Conservation (phyloP, 2,329 filamentous ascomycete genomes). For the Cladophialophora psammophila region DNA sequence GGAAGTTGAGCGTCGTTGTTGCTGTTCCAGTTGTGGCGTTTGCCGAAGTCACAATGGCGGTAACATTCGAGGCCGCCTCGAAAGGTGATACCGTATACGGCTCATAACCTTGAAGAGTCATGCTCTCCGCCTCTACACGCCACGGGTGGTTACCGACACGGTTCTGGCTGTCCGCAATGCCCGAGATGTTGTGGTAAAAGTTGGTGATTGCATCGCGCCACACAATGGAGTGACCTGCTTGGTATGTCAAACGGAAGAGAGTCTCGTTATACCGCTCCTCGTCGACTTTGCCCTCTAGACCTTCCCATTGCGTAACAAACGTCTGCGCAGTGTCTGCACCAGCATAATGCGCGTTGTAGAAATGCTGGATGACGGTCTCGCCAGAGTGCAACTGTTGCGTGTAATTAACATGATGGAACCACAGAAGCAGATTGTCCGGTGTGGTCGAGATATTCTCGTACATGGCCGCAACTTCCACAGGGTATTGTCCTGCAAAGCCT, state of each 20-base stretch:
- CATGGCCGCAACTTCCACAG: constrained; percentile 62
- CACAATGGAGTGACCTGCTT: constrained; percentile 73
- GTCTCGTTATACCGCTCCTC: constrained; percentile 65
- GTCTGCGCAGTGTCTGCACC: constrained; percentile 67
- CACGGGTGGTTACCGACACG: constrained; percentile 69
- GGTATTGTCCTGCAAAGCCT: constrained; percentile 71
- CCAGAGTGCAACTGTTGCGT: constrained; percentile 68
- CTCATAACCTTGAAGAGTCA: constrained; percentile 67
- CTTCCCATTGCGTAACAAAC: constrained; percentile 62
- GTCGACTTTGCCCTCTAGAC: constrained; percentile 65
- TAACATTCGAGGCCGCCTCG: constrained; percentile 65
- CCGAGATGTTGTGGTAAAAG: constrained; percentile 69
- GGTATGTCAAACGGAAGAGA: constrained; percentile 66
- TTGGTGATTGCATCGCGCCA: constrained; percentile 73
- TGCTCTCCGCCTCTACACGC: constrained; percentile 73
- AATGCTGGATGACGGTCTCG: constrained; percentile 72
- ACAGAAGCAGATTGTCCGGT: constrained; percentile 71
- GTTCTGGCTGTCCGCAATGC: constrained; percentile 63
- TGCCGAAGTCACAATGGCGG: constrained; percentile 62
- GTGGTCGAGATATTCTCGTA: constrained; percentile 70
- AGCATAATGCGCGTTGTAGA: constrained; percentile 69
- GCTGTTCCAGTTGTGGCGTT: constrained; percentile 62
- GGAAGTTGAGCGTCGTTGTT: constrained; percentile 55
- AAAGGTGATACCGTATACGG: constrained; percentile 63
- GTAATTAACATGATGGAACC: constrained; percentile 78